These are phyloP conservation scores for Bipolaris zeicola DNA, from an alignment of 2,329 filamentous ascomycete genomes.

Conservation along the genomic window DNA sequence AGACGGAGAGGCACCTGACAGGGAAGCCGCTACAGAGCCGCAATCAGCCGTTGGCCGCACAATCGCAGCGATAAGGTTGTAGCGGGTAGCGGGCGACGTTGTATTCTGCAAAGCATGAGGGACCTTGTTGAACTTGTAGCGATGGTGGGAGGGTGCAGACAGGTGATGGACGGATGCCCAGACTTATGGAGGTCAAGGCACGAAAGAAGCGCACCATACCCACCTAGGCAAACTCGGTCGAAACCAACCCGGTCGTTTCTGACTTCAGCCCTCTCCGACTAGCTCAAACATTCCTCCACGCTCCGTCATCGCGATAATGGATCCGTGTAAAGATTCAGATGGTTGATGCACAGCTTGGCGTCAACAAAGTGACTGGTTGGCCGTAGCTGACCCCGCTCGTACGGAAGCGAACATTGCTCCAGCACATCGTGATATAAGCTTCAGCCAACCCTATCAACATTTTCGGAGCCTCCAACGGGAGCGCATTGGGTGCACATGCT, in stretches of 20 bases:
- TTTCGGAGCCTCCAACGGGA: not conserved
- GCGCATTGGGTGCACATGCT: not conserved
- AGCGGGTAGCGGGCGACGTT: slow-evolving; percentile 18
- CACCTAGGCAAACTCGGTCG: slow-evolving; percentile 23
- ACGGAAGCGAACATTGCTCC: slow-evolving; percentile 13
- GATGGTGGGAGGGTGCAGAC: slow-evolving; percentile 31
- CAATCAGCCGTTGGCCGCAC: slow-evolving; percentile 28
- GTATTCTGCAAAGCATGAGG: slow-evolving; percentile 29
- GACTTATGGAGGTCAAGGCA: slow-evolving; percentile 34
- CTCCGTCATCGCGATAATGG: slow-evolving; percentile 3
- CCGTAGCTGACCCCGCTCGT: slow-evolving; percentile 16
- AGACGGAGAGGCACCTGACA: slow-evolving; percentile 38
- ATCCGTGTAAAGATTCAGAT: slow-evolving; percentile 3
- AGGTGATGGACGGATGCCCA: slow-evolving; percentile 26
- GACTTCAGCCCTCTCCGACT: slow-evolving; percentile 13
- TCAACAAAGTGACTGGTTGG: slow-evolving; percentile 11
- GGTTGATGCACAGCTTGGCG: slow-evolving; percentile 8
- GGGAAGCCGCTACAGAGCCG: slow-evolving; percentile 26
- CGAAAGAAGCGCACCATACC: slow-evolving; percentile 30
- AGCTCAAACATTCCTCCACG: not conserved
- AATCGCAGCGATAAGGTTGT: slow-evolving; percentile 19
- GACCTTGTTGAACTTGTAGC: slow-evolving; percentile 37
- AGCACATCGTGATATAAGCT: slow-evolving; percentile 7
- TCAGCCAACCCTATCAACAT: not conserved
- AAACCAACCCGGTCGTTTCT: slow-evolving; percentile 22